A percentile compares a stretch with the other conserved stretches of the same genome.
phyloP scores from a whole-genome alignment of 2,329 filamentous ascomycete species.

The Hysterium pulicare region DNA sequence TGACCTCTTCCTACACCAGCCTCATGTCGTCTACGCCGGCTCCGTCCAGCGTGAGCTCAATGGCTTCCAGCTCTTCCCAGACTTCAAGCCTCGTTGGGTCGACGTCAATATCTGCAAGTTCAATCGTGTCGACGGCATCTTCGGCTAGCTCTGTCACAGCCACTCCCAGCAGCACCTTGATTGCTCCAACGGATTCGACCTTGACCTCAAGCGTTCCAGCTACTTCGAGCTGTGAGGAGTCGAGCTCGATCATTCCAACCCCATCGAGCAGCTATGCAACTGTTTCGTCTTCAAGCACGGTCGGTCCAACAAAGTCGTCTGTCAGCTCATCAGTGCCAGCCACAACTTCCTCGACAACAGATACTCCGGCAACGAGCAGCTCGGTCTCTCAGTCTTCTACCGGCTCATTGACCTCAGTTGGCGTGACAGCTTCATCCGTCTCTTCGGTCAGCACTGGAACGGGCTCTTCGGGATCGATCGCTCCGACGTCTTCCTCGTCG shows the following conservation, averaged over 20 bases:
- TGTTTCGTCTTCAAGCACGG: background rate
- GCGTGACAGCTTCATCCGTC: background rate
- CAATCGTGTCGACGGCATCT: background rate
- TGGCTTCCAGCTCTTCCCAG: slow-evolving; percentile 1
- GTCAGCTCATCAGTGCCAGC: background rate
- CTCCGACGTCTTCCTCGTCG: background rate
- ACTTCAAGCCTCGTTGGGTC: background rate
- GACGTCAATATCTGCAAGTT: background rate
- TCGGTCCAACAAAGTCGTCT: background rate
- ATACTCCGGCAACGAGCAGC: background rate
- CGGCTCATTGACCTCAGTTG: too few species aligned
- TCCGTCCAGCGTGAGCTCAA: background rate
- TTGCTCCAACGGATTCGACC: background rate
- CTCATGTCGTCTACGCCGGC: slow-evolving; percentile 5
- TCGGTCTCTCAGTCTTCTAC: background rate
- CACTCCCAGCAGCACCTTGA: background rate
- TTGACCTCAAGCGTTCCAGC: background rate
- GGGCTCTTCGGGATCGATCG: background rate
- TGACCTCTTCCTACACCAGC: slow-evolving; percentile 8
- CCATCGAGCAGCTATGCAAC: background rate
- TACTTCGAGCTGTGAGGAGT: too few species aligned
- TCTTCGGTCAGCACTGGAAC: background rate
- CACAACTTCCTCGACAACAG: too few species aligned
- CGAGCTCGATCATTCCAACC: background rate
- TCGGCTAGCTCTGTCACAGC: background rate